Base-by-base conservation (phyloP, 495 filamentous ascomycete genomes). In the Podospora fimiseda region DNA sequence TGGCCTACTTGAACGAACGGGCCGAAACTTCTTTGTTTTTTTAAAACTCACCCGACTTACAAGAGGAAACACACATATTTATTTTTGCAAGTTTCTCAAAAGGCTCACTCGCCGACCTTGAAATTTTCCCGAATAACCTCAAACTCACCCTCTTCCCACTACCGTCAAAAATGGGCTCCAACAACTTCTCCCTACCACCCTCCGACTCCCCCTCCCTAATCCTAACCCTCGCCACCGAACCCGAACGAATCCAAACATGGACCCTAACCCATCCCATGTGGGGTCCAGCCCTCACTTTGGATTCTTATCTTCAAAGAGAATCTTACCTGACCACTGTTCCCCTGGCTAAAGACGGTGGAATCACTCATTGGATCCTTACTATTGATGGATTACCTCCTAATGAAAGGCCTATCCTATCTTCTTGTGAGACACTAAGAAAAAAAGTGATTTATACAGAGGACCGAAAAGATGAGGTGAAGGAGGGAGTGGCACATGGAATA, bases 361-460 rank as follows among this genome's bases (percentile, higher is more conserved):
- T 96, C 39, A 88, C 85, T 9, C 82, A 84, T 64, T 98, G 93
- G 93, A 81, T 95, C 53, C 79, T 98, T 2, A 85, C 90, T 0
- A 80, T 90, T 59, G 56, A 58, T 1, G 55, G 60, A 1, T 63
- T 71, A 41, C 63, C 72, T 7, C 67, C 75, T 19, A 53, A 52
- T 13, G 70, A 75, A 15, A 74, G 89, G 41, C 79, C 80, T 0
- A 79, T 96, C 38, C 78, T 95, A 0, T 81, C 83, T 22, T 86
- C 87, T 13, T 95, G 90, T 68, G 93, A 98, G 67, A 82, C 86
- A 1, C 80, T 93, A 51, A 77, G 78, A 41, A 97, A 96, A 72
- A 79, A 74, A 19, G 88, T 87, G 0, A 58, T 90, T 50, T 43
- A 54, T 41, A 39, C 63, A 13, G 33, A 39, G 39, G 30, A 57